Base-by-base conservation (phyloP, 352 stramenopile species). In the Phytophthora nicotianae region DNA sequence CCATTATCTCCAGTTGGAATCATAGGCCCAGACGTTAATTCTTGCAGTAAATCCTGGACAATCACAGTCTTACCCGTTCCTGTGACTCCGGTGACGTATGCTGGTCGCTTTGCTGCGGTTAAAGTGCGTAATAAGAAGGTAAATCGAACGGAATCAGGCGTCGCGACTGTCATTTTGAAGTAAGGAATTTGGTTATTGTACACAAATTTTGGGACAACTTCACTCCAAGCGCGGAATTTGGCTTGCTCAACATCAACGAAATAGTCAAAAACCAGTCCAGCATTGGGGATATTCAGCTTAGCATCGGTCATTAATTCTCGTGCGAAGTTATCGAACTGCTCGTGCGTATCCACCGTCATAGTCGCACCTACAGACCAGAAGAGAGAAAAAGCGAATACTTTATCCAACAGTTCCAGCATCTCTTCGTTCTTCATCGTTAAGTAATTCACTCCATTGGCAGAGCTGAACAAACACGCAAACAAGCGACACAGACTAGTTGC, bases 341-440 rank as follows among this genome's bases (percentile, higher is more conserved):
- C 76, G 20, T 96, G 79, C 0, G 74, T 85, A n/a, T 84, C 75
- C 20, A 65, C 40, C 20, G 91, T 89, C 63, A 97, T 92, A 2
- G 90, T 97, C 14, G 82, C 86, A 7, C 90, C 88, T 5, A 98
- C 47, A 5, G 87, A 97, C 93, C 93, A 98, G n/a, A 97, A 80
- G 11, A 98, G 63, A 4, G 85, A 79, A 29, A 97, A 98, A 11
- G 91, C 72, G 47, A 98, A 98, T 7, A 96, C 50, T 52, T 90
- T 90, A 54, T 89, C 77, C 17, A 89, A 58, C 3, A 88, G 47
- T 45, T 86, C 77, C 0, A 89, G 57, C 63, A 86, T 67, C 3
- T 79, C 70, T 0, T 85, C 76, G 0, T 5, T 51, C 40, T 81
- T 77, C 53, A 84, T 69, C 1, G 4, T 13, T 1, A 41, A 37